Percentiles rank a stretch among this genome's conserved stretches.
These are phyloP conservation scores for Diospyros lotus DNA, from an alignment of 148 eudicot species.

Conservation along the genomic window DNA sequence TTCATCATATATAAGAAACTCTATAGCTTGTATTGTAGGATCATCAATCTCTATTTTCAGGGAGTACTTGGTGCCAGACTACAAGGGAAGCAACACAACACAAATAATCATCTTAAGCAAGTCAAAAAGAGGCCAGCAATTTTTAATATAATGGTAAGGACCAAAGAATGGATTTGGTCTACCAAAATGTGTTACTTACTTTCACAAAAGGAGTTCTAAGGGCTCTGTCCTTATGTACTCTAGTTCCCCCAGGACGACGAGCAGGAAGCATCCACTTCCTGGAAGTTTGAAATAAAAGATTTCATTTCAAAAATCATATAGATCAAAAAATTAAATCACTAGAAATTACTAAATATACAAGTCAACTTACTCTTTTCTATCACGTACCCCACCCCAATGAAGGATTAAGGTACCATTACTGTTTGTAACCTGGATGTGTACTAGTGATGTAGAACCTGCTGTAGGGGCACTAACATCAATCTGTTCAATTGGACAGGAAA, in stretches of 20 bases:
- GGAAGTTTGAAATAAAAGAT: constrained; percentile 5
- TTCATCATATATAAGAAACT: constrained; percentile 84
- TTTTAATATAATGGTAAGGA: background rate
- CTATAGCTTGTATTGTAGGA: constrained; percentile 73
- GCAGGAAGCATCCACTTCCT: constrained; percentile 85
- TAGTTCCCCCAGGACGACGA: constrained; percentile 70
- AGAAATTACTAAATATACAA: background rate
- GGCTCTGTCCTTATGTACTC: constrained; percentile 65
- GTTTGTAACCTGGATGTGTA: constrained; percentile 58
- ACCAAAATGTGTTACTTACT: constrained; percentile 31
- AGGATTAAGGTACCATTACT: constrained; percentile 51
- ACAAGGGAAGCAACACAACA: constrained; percentile 18
- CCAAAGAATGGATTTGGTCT: background rate
- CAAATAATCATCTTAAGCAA: background rate
- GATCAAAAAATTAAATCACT: background rate
- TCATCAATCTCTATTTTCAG: constrained; percentile 83
- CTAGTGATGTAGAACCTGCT: constrained; percentile 44
- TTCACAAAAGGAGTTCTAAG: constrained; percentile 79
- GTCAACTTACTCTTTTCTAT: constrained; percentile 49
- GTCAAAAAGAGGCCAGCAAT: background rate
- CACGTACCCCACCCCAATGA: constrained; percentile 82
- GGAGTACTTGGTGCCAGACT: constrained; percentile 70
- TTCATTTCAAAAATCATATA: background rate
- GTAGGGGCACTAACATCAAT: constrained; percentile 55
- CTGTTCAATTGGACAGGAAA: constrained; percentile 40